A percentile compares a stretch with the other conserved stretches of the same genome.
These are phyloP conservation scores for Ophiostoma sp. DNA, from an alignment of 2,329 filamentous ascomycete genomes.

Conservation along the genomic window DNA sequence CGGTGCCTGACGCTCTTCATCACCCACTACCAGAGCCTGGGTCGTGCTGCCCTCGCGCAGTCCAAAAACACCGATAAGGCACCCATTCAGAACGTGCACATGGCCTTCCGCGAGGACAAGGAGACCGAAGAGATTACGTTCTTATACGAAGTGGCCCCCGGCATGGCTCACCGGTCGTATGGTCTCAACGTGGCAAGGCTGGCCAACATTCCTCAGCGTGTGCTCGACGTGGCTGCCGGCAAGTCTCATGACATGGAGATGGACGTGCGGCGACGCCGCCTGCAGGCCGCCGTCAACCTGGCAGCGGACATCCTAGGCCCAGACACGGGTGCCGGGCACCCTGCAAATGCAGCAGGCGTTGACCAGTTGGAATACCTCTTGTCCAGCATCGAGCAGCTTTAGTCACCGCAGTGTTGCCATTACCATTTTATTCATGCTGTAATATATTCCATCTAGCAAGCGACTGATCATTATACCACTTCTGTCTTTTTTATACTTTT, in stretches of 20 bases:
- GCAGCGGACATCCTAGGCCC: slow-evolving; percentile 30
- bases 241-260: slow-evolving; percentile 79
- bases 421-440: not conserved
- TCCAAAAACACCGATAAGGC: slow-evolving; percentile 59
- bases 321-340: slow-evolving; percentile 34
- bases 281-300: slow-evolving; percentile 47
- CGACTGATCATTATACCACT: not conserved
- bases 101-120: slow-evolving; percentile 62
- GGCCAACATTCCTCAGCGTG: slow-evolving; percentile 69
- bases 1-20: slow-evolving; percentile 86
- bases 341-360: slow-evolving; percentile 19
- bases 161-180: slow-evolving; percentile 89
- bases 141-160: slow-evolving; percentile 84
- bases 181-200: slow-evolving; percentile 88
- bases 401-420: not conserved
- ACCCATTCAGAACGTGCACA: slow-evolving; percentile 75
- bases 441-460: not conserved
- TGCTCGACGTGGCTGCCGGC: slow-evolving; percentile 71
- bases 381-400: slow-evolving; percentile 56
- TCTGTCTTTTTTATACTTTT: not conserved
- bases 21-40: slow-evolving; percentile 90
- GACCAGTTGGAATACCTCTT: slow-evolving; percentile 51
- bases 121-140: slow-evolving; percentile 71
- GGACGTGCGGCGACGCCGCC: slow-evolving; percentile 57
- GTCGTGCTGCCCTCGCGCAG: slow-evolving; percentile 37